Conservation (phyloP, 352 stramenopile species). For the Thalassiosira mediterranea region DNA sequence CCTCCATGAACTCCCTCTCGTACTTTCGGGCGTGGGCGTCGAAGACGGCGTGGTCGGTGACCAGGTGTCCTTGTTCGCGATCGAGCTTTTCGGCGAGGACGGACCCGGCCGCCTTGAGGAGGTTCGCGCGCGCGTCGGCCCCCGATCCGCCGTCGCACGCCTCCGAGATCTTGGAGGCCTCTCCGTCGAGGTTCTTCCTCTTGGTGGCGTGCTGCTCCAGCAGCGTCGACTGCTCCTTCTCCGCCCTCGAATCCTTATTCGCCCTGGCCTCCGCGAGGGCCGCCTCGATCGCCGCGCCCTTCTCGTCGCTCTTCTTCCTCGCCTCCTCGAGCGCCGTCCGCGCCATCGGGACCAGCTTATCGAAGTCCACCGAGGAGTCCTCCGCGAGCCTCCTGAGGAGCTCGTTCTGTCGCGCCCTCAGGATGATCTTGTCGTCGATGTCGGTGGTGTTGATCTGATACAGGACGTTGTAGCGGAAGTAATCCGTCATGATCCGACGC, state of each 20-base stretch:
- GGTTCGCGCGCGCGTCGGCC: conserved; percentile 39
- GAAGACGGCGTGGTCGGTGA: conserved; percentile 81
- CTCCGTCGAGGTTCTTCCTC: conserved; percentile 63
- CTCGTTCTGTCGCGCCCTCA: conserved; percentile 89
- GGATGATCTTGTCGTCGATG: conserved; percentile 99
- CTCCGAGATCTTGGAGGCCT: conserved; percentile 50
- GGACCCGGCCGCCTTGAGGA: conserved; percentile 64
- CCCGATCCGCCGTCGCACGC: conserved; percentile 18
- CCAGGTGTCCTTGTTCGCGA: conserved; percentile 64
- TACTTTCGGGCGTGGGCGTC: conserved; percentile 84
- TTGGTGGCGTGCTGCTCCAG: conserved; percentile 76
- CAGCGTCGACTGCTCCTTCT: conserved; percentile 67
- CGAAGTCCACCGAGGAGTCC: conserved; percentile 39
- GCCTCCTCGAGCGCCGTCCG: conserved; percentile 56
- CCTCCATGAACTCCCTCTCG: conserved; percentile 96
- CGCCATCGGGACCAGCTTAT: conserved; percentile 42
- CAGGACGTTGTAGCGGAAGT: conserved; percentile 11
- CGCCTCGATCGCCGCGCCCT: conserved; percentile 49
- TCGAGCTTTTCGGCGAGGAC: conserved; percentile 78
- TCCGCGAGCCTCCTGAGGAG: conserved; percentile 64
- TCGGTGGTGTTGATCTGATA: conserved; percentile 98
- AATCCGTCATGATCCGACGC: conserved; percentile 88
- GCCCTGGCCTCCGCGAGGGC: conserved; percentile 53
- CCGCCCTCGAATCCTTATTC: conserved; percentile 55
- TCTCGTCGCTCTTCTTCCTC: conserved; percentile 59